A percentile compares a stretch with the other conserved stretches of the same genome.
Evolutionary conservation across 345 rosid species (phyloP).

Genomic region (Aquilaria malaccensis): DNA sequence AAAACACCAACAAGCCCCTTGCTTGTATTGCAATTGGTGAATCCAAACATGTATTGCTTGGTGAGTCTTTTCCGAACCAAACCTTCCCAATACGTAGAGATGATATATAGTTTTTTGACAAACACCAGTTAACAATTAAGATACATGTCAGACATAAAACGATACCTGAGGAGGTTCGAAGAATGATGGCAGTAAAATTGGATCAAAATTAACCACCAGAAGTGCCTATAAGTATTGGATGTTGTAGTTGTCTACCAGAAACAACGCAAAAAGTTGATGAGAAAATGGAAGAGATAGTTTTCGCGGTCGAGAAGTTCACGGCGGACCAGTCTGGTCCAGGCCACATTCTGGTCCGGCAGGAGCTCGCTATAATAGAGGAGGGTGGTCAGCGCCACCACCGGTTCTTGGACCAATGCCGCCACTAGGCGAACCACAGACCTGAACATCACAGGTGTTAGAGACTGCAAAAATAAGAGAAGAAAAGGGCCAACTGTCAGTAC

Average conservation of each 20-base stretch:
- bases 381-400: slow-evolving; percentile 35
- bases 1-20: too few relatives aligned
- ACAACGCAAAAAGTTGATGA: slow-evolving; percentile 44
- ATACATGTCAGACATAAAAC: too few relatives aligned
- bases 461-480: slow-evolving; percentile 18
- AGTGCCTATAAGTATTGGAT: too few relatives aligned
- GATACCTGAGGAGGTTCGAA: background rate
- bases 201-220: too few relatives aligned
- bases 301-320: slow-evolving; percentile 34
- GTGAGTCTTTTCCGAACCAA: too few relatives aligned
- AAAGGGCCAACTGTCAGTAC: background rate
- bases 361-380: slow-evolving; percentile 39
- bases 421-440: slow-evolving; percentile 33
- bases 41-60: too few relatives aligned
- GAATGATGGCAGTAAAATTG: background rate
- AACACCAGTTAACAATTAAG: too few relatives aligned
- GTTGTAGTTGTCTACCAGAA: slow-evolving; percentile 23
- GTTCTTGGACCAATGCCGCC: slow-evolving; percentile 22
- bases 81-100: too few relatives aligned
- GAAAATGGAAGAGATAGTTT: slow-evolving; percentile 47
- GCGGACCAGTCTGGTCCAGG: slow-evolving; percentile 34
- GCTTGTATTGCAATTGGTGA: too few relatives aligned
- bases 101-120: too few relatives aligned
- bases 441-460: slow-evolving; percentile 33
- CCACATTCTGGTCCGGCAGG: slow-evolving; percentile 30